Conservation (phyloP, 352 stramenopile species). For the Phytopythium sindhum region DNA sequence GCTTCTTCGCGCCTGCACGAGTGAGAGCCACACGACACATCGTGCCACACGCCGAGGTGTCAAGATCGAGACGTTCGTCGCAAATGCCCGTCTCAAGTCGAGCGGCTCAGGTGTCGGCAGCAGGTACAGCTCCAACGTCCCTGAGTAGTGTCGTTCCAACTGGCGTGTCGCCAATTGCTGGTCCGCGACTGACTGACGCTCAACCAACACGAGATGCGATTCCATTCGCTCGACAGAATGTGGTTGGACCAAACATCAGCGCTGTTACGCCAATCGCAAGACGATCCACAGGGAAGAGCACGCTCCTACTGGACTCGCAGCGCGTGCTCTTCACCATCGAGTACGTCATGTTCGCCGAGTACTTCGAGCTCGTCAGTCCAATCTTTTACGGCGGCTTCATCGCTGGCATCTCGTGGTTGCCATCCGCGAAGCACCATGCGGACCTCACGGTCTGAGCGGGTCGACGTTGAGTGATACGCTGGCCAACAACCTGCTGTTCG, state of each 20-base stretch:
- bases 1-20: not conserved
- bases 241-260: too few relatives aligned
- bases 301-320: constrained; percentile 10
- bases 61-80: not conserved
- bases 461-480: not conserved
- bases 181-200: too few relatives aligned
- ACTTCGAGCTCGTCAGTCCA: constrained; percentile 26
- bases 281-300: not conserved
- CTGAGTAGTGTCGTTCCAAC: not conserved
- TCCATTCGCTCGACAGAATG: too few relatives aligned
- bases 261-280: too few relatives aligned
- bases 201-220: too few relatives aligned
- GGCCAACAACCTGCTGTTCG: constrained; percentile 12
- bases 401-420: constrained; percentile 11
- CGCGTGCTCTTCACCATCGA: constrained; percentile 26
- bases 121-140: not conserved
- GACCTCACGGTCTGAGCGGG: constrained; percentile 13
- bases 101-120: not conserved
- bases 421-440: constrained; percentile 18
- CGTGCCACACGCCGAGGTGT: not conserved
- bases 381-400: constrained; percentile 22
- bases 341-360: constrained; percentile 31
- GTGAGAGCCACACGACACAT: constrained; percentile 1
- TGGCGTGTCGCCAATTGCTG: not conserved
- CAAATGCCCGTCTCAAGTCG: not conserved